Base-by-base conservation (phyloP, 306 rosid genomes). In the Gynostemma pentaphyllum region DNA sequence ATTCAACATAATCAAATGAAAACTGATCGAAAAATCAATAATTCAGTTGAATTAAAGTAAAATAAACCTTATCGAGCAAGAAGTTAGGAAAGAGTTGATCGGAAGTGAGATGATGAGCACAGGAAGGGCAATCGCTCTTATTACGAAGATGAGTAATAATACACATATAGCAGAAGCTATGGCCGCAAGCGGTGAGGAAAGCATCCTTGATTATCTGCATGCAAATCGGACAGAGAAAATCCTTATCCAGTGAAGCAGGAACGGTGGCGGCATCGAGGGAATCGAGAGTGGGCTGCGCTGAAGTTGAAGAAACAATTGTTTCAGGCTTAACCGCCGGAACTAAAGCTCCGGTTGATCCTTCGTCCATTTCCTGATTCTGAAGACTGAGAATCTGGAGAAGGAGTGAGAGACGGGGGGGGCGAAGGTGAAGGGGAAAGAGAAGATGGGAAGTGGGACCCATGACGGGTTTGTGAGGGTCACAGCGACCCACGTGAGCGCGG, bases 131-230 rank as follows among this genome's bases (percentile, higher is more conserved):
- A 72, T 92, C 97, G 48, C 77, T 86, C 89, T 92, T 92, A 75
- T 86, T 82, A 44, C 87, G 82, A 60, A 92, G 97, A 83, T 92
- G 99, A 63, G 95, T 92, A 69, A 67, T 76, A 79, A 92, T 88
- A 69, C 99, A 92, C 95, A 92, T 92, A 66, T 88, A 92, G 78
- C 99, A 92, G 79, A 92, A 92, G 79, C 95, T 88, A 67, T 92
- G 99, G 2, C 99, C 95, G 49, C 99, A 92, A 0, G 85, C 74
- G 0, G 97, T 92, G 45, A 92, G 95, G 72, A 92, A 88, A 2
- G 95, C 87, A 46, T 84, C 97, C 75, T 82, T 88, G 39, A 92
- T 82, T 45, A 83, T 76, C 85, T 92, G 99, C 95, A 92, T 92
- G 70, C 99, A 92, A 82, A 92, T 92, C 76, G 99, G 99, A 30